Conservation (phyloP, 169 alveolate genomes). For the Plasmodium relictum region DNA sequence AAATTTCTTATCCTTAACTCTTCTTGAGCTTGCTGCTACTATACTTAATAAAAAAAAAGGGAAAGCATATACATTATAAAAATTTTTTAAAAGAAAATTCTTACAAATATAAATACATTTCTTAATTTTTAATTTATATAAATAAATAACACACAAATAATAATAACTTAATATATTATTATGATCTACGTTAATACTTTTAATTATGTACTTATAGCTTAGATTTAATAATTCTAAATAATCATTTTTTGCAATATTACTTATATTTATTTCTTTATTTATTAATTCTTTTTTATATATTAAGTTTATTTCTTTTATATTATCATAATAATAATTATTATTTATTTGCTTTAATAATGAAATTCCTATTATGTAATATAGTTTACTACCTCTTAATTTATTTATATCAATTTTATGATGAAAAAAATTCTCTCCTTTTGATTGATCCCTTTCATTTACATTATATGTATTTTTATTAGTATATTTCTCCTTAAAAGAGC, state of each 20-base stretch:
- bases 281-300: constrained; percentile 61
- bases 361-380: constrained; percentile 49
- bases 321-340: constrained; percentile 52
- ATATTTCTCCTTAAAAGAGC: not conserved
- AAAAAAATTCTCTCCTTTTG: not conserved
- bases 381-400: constrained; percentile 59
- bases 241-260: constrained; percentile 61
- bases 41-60: constrained; percentile 55
- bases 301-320: constrained; percentile 43
- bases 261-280: constrained; percentile 50
- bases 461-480: not conserved
- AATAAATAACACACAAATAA: constrained; percentile 56
- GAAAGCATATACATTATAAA: constrained; percentile 28
- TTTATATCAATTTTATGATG: constrained; percentile 31
- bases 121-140: constrained; percentile 45
- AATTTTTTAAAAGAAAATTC: constrained; percentile 50
- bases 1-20: not conserved
- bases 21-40: constrained; percentile 34
- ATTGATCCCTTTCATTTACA: too few relatives aligned
- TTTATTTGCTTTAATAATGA: constrained; percentile 68
- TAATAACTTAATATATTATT: constrained; percentile 55
- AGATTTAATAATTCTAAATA: constrained; percentile 30
- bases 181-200: constrained; percentile 49
- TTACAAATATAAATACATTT: constrained; percentile 73
- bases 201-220: constrained; percentile 59